These are phyloP conservation scores for Brassica juncea DNA, from an alignment of 345 rosid genomes.

Conservation along the genomic window DNA sequence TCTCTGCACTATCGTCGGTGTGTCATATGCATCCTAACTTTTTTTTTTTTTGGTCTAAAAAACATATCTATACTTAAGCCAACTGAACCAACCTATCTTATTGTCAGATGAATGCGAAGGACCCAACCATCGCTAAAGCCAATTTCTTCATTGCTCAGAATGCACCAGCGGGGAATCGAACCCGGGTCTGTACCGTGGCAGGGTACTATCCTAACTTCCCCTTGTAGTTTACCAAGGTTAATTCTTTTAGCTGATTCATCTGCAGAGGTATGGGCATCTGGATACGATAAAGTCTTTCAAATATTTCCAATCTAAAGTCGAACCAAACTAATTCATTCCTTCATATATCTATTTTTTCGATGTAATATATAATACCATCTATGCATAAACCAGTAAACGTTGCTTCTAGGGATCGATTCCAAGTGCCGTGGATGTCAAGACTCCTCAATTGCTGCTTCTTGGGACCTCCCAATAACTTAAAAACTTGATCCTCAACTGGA, in stretches of 20 bases:
- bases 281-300: background rate
- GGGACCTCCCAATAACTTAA: background rate
- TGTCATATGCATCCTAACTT: background rate
- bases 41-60: too few species aligned
- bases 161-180: conserved; percentile 82
- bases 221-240: background rate
- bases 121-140: too few species aligned
- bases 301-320: background rate
- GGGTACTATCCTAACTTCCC: conserved; percentile 49
- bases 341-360: too few species aligned
- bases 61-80: too few species aligned
- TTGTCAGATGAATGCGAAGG: too few species aligned
- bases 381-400: background rate
- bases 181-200: conserved; percentile 82
- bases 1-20: background rate
- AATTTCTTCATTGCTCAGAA: too few species aligned
- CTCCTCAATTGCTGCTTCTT: background rate
- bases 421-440: background rate
- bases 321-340: background rate
- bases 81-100: too few species aligned
- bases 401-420: background rate
- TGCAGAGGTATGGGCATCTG: background rate
- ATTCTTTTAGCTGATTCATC: background rate
- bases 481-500: background rate
- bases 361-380: background rate